These are phyloP conservation scores for Candida sojae DNA, from an alignment of 1,139 yeast species.

Conservation along the genomic window DNA sequence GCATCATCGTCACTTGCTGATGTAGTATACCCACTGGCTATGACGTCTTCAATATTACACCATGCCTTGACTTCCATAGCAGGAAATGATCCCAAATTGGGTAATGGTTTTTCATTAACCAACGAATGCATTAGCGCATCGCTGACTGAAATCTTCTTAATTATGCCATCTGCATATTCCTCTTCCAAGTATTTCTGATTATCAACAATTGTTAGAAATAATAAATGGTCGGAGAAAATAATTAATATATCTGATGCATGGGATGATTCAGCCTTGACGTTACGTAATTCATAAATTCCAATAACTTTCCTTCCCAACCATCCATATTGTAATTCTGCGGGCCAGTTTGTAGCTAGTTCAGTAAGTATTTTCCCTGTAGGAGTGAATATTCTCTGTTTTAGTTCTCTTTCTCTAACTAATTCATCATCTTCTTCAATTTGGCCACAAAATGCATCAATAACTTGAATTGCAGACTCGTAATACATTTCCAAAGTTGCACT, in stretches of 20 bases:
- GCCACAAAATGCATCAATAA: slow-evolving; percentile 82
- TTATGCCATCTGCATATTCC: slow-evolving; percentile 18
- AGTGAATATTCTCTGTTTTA: slow-evolving; percentile 72
- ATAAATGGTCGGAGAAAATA: slow-evolving; percentile 75
- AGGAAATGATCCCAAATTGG: slow-evolving; percentile 55
- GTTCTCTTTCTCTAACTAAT: slow-evolving; percentile 33
- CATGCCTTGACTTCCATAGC: slow-evolving; percentile 67
- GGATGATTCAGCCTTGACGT: slow-evolving; percentile 29
- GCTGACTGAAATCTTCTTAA: slow-evolving; percentile 63
- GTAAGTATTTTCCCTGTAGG: slow-evolving; percentile 89
- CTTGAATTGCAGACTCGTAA: slow-evolving; percentile 57
- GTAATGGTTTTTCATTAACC: slow-evolving; percentile 80
- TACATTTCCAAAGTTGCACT: slow-evolving; percentile 34
- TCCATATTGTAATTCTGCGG: slow-evolving; percentile 80
- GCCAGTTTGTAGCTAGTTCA: slow-evolving; percentile 86
- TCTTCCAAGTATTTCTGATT: slow-evolving; percentile 32
- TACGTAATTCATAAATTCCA: slow-evolving; percentile 65
- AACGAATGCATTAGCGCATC: slow-evolving; percentile 88
- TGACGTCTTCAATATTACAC: slow-evolving; percentile 61
- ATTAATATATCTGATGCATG: slow-evolving; percentile 57
- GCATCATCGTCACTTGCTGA: slow-evolving; percentile 16
- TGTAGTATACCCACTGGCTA: slow-evolving; percentile 46
- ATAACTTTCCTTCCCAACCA: slow-evolving; percentile 87
- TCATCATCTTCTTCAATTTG: slow-evolving; percentile 25
- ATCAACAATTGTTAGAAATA: slow-evolving; percentile 58